Evolutionary conservation across 2,329 filamentous ascomycete species (phyloP).

Genomic region (Zelopaecilomyces penicillatus): DNA sequence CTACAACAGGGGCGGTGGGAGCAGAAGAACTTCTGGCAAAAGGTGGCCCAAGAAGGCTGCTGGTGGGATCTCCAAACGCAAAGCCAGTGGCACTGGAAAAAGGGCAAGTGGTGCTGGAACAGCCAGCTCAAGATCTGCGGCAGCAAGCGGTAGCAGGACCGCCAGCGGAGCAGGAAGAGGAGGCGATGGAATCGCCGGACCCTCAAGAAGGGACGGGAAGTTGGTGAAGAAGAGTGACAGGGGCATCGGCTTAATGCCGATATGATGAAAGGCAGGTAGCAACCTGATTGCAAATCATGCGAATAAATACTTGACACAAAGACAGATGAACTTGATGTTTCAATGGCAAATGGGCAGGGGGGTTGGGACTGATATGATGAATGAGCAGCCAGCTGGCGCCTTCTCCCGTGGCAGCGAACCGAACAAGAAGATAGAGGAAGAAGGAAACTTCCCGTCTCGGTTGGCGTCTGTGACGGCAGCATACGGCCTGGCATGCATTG

Average conservation of each 20-base stretch:
- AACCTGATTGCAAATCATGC: too few relatives aligned
- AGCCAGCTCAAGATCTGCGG: background rate
- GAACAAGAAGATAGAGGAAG: too few relatives aligned
- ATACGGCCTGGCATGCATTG: background rate
- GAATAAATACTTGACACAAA: too few relatives aligned
- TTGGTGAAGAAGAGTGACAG: conserved; percentile 25
- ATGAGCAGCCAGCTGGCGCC: too few relatives aligned
- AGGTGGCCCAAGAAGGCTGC: conserved; percentile 20
- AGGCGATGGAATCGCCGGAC: conserved; percentile 14
- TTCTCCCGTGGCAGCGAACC: too few relatives aligned
- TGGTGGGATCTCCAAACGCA: conserved; percentile 23
- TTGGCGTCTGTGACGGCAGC: too few relatives aligned
- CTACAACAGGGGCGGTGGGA: conserved; percentile 18
- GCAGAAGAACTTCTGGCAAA: conserved; percentile 21
- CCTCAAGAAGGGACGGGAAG: conserved; percentile 20
- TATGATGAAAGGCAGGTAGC: conserved; percentile 15
- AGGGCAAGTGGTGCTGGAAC: conserved; percentile 22
- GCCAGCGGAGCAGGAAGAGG: conserved; percentile 10
- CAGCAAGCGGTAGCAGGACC: conserved; percentile 12
- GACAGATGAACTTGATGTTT: too few relatives aligned
- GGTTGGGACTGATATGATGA: too few relatives aligned
- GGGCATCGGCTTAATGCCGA: conserved; percentile 31
- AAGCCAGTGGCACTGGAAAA: conserved; percentile 17
- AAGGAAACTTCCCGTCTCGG: too few relatives aligned
- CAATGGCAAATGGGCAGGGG: too few relatives aligned